Conservation (phyloP, 805 yeast species). For the Kurtzmaniella cleridarum region DNA sequence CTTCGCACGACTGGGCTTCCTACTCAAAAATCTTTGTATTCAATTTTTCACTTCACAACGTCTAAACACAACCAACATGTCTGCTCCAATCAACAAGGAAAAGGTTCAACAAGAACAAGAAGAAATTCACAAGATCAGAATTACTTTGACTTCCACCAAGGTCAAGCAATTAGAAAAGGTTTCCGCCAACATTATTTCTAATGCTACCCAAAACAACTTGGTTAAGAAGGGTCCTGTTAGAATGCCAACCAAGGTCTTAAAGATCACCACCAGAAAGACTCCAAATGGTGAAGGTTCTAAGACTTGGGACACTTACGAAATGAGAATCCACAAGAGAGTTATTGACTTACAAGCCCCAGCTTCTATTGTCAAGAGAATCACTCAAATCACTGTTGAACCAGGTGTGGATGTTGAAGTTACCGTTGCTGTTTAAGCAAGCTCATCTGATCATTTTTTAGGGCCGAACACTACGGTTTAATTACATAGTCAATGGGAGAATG, state of each 20-base stretch:
- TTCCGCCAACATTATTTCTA: constrained; percentile 81
- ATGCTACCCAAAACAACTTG: constrained; percentile 78
- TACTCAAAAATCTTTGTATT: constrained; percentile 10
- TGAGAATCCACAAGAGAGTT: constrained; percentile 99
- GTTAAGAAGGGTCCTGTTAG: constrained; percentile 99
- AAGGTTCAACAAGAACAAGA: constrained; percentile 80
- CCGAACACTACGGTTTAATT: background rate
- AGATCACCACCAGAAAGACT: constrained; percentile 99
- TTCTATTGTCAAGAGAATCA: constrained; percentile 86
- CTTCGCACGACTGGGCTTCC: background rate
- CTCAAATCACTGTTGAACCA: constrained; percentile 97
- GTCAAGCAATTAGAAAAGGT: constrained; percentile 98
- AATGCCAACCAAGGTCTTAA: constrained; percentile 98
- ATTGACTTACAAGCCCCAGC: constrained; percentile 98
- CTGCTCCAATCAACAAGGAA: constrained; percentile 76
- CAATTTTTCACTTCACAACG: constrained; percentile 29
- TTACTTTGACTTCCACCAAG: constrained; percentile 97
- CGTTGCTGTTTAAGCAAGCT: constrained; percentile 66
- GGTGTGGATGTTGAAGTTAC: constrained; percentile 98
- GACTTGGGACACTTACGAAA: constrained; percentile 99
- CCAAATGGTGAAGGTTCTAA: constrained; percentile 99
- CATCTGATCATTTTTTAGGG: background rate
- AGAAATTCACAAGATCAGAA: constrained; percentile 94
- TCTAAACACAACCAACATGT: constrained; percentile 46
- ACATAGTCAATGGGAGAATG: constrained; percentile 2